phyloP scores from a whole-genome alignment of 148 eudicot species.

The Rhododendron vialii region DNA sequence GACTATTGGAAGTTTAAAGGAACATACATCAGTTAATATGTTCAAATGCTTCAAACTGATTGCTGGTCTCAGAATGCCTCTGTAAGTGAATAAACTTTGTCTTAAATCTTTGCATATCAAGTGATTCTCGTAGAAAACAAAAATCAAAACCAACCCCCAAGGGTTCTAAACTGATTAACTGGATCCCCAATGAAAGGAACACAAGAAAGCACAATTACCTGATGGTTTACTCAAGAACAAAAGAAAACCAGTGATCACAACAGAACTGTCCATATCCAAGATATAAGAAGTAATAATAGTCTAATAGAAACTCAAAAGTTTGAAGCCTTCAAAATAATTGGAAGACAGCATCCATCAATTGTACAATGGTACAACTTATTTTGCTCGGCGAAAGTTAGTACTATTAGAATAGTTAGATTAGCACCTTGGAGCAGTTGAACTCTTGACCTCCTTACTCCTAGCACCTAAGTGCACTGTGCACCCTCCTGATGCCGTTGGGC shows the following conservation, averaged over 20 bases:
- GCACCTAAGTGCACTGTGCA: too few species aligned
- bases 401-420: too few species aligned
- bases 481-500: neutral
- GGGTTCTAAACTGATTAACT: neutral
- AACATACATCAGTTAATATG: conserved; percentile 60
- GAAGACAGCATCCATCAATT: neutral
- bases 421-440: too few species aligned
- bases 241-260: neutral
- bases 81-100: conserved; percentile 26
- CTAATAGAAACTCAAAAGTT: neutral
- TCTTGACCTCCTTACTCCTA: too few species aligned
- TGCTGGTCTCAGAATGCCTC: conserved; percentile 92
- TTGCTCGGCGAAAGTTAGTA: too few species aligned
- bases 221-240: neutral
- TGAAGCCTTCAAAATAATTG: neutral
- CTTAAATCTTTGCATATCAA: neutral
- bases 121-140: neutral
- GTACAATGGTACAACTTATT: neutral
- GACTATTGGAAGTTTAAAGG: neutral
- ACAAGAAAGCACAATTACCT: neutral
- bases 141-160: neutral
- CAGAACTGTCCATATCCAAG: neutral
- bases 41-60: conserved; percentile 58
- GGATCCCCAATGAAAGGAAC: neutral
- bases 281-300: neutral